Base-by-base conservation (phyloP, 148 eudicot genomes). In the Bassia scoparia region DNA sequence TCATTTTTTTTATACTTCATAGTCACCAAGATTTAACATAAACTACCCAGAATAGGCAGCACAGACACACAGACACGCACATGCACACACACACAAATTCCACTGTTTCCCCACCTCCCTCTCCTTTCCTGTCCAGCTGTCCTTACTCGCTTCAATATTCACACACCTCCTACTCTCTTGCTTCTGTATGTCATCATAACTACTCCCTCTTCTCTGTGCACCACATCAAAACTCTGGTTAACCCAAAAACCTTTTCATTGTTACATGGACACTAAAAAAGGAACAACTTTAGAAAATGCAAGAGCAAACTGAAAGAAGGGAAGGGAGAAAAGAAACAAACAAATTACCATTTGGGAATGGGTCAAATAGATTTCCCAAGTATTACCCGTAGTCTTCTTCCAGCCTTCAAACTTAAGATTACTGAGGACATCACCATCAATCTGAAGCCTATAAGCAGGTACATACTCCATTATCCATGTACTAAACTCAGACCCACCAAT, bases 301-400 rank as follows among this genome's bases (percentile, higher is more conserved):
- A 71, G 33, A 50, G 41, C 69, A 15, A 70, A 54, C 20, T 26
- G 70, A 73, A 35, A 69, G 53, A 55, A 6, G 13, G 27, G 6
- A 58, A 8, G 56, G 23, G 68, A 72, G 37, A 21, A 74, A 68
- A 63, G 14, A 7, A 43, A 31, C 66, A 68, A 83, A 72, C 46
- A 56, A 73, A 71, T 69, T 89, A 96, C 99, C 99, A 92, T 90
- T 84, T 96, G 97, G 67, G 90, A 86, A 81, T 92, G 97, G 71
- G 97, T 92, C 76, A 96, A 71, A 71, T 83, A 80, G 78, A 87
- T 82, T 85, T 90, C 94, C 88, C 87, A 87, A 65, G 66, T 78
- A 73, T 86, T 87, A 74, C 50, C 81, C 41, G 71, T 79, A 59
- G 83, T 63, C 63, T 62, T 77, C 78, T 81, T 83, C 92, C 96